A percentile compares a stretch with the other conserved stretches of the same genome.
phyloP scores from a whole-genome alignment of 2,329 filamentous ascomycete species.

The Mariannaea sp. region DNA sequence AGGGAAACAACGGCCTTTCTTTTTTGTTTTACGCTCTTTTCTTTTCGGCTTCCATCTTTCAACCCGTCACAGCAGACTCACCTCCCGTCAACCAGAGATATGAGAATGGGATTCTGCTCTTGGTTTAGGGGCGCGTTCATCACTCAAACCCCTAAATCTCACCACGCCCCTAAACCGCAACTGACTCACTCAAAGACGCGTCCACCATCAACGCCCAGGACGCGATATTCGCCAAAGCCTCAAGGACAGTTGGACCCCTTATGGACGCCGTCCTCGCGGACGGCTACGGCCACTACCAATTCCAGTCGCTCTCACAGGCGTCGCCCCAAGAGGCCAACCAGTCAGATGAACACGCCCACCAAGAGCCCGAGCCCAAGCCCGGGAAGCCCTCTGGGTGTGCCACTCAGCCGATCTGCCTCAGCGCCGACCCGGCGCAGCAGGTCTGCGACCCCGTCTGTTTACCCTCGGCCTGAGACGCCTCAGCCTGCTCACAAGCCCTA shows the following conservation, averaged over 20 bases:
- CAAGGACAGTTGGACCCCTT: constrained; percentile 5
- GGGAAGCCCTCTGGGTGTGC: neutral
- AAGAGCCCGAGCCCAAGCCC: too few species aligned
- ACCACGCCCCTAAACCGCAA: neutral
- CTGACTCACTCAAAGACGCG: constrained; percentile 6
- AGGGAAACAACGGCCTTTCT: too few species aligned
- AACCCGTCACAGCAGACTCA: too few species aligned
- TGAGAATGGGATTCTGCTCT: constrained; percentile 13
- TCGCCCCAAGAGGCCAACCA: neutral
- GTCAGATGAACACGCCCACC: neutral
- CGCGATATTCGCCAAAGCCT: constrained; percentile 10
- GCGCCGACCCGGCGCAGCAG: neutral
- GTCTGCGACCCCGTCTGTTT: constrained; percentile 1
- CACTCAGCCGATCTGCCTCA: neutral
- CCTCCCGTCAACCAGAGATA: neutral
- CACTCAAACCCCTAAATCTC: neutral
- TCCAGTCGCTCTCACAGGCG: constrained; percentile 9
- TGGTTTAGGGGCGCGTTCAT: constrained; percentile 12
- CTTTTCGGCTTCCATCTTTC: too few species aligned
- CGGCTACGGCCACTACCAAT: constrained; percentile 5
- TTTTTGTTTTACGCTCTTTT: neutral
- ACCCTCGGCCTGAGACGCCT: constrained; percentile 14
- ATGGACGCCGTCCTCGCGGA: constrained; percentile 6
- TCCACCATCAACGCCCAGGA: neutral
- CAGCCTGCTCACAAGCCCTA: constrained; percentile 10